Evolutionary conservation across 1,284 basidiomycete species (phyloP), one percentile per base, ranked within the genome.

Genomic region (Mycosarcoma mackinlayi): DNA sequence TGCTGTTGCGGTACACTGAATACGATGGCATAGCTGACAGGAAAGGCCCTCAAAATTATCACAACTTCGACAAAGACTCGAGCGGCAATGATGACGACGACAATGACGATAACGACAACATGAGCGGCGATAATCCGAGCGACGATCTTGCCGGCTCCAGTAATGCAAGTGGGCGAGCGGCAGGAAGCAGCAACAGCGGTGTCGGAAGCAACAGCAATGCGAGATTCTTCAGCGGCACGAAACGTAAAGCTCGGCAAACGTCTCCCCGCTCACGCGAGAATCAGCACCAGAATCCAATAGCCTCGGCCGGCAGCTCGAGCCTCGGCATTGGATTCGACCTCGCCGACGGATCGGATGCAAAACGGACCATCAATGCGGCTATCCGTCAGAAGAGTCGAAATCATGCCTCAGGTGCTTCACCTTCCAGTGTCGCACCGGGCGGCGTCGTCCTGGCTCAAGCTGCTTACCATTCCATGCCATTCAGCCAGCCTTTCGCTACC

Each of bases 1-100:
- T 76, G 6, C 60, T 79, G 5, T 44, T 75, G 40, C 65, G 77
- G 1, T 79, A 79, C 42, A 71, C 77, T 18, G 74, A 79, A 24
- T 64, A 73, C 35, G 60, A 73, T 2, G 64, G 70, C 13, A 47
- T 56, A 9, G 64, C 65, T 9, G 70, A 73, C 42, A 41, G 54
- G 16, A 73, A 73, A 39, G 70, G 70, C 1, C 70, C 70, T 0
- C 70, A 68, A 27, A 56, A 73, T 35, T 73, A 68, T 39, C 27
- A 57, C 27, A 54, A 67, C 31, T 38, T 60, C 14, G 70, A 68
- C 60, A 68, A 68, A 41, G 64, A 67, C 27, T 63, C 60, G 24
- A 65, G 64, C 21, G 70, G 64, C 51, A 58, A 68, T 11, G 55
- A 73, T 19, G 69, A 54, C 28, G 57, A 67, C 24, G 57, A 67